Base-by-base conservation (phyloP, 257 asterid genomes). In the Solanum raphanifolium region DNA sequence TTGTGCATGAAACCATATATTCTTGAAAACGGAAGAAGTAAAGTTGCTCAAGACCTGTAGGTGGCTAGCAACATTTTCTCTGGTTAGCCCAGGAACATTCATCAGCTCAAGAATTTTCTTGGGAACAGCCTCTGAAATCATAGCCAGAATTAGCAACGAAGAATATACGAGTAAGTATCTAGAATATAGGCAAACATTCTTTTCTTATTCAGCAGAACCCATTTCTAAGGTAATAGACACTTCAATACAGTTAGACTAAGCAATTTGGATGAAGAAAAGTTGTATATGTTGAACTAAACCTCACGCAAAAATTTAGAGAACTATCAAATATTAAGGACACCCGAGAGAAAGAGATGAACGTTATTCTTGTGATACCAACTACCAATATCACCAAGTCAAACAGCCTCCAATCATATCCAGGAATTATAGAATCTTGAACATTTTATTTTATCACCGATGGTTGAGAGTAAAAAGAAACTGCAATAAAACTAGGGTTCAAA, bases 1-100 rank as follows among this genome's bases (percentile, higher is more conserved):
- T 74, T 74, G 31, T 74, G 82, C 52, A 36, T 23, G 11, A 38
- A 13, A n/a, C 20, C 23, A 39, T 38, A 41, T 13, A 76, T 76
- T 76, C 60, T 48, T 82, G 86, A 10, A 48, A 82, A 48, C 12
- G 4, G 2, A 21, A 29, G 46, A 31, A 60, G 20, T 18, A 41
- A 74, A 23, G 27, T 36, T 35, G 83, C 38, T 31, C 75, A 72
- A 29, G 87, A 96, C 99, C 96, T 97, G 99, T 88, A 97, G 98
- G 91, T 97, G 99, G 93, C 99, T 96, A 20, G 99, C 99, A 60
- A 97, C 99, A 32, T 97, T 97, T 88, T 97, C 99, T 89, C 99
- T 91, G 27, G 99, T 95, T 41, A 97, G 95, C 58, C 98, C 98
- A 16, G 98, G 99, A 83, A 97, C 99, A 90, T 95, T 96, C 99